phyloP scores from a whole-genome alignment of 2,329 filamentous ascomycete species.

The Remersonia thermophila region DNA sequence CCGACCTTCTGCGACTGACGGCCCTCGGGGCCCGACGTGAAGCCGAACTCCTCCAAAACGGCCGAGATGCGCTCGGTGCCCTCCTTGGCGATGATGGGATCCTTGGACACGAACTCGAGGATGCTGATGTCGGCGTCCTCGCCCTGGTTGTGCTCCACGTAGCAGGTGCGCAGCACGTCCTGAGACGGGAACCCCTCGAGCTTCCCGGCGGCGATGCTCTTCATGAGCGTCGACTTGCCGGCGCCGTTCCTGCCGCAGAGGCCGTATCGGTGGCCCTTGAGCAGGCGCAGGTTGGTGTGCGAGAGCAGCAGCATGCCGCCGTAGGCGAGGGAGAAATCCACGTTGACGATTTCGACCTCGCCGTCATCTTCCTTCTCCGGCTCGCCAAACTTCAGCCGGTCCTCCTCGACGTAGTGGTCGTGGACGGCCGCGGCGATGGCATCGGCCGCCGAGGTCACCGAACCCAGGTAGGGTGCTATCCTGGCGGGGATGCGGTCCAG shows the following conservation, averaged over 20 bases:
- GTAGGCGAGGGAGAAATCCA: constrained; percentile 93
- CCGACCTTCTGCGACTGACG: constrained; percentile 83
- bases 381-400: constrained; percentile 74
- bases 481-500: constrained; percentile 57
- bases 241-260: constrained; percentile 95
- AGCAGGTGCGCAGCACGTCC: constrained; percentile 87
- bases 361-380: constrained; percentile 81
- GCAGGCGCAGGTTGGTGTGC: constrained; percentile 84
- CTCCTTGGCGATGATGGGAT: constrained; percentile 70
- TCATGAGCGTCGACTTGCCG: constrained; percentile 98
- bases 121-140: constrained; percentile 96
- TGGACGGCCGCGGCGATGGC: constrained; percentile 63
- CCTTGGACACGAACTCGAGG: constrained; percentile 81
- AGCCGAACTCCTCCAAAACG: constrained; percentile 85
- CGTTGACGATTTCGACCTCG: constrained; percentile 93
- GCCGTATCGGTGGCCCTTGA: constrained; percentile 95
- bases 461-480: constrained; percentile 63
- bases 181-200: constrained; percentile 91
- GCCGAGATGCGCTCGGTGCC: constrained; percentile 66
- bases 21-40: constrained; percentile 79
- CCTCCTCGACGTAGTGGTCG: constrained; percentile 67
- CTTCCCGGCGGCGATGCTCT: constrained; percentile 88
- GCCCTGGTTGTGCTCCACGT: constrained; percentile 98
- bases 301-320: constrained; percentile 94
- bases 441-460: constrained; percentile 48